Evolutionary conservation across 2,329 filamentous ascomycete genomes (phyloP).

Genomic region (Diaporthe sp.): DNA sequence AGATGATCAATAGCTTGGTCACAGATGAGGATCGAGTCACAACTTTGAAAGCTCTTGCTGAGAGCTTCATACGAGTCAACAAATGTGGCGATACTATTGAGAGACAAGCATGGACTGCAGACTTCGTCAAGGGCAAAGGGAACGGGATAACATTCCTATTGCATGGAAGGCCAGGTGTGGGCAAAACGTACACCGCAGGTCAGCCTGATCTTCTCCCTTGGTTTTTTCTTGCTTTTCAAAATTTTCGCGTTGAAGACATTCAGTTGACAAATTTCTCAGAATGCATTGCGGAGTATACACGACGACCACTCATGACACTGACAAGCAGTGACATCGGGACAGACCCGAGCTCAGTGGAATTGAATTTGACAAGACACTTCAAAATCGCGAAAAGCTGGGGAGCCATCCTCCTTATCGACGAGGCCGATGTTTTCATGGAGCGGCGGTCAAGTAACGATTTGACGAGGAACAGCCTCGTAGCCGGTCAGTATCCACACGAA

Average conservation of each 20-base stretch:
- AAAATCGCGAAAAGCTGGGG: constrained; percentile 43
- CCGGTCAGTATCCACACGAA: constrained; percentile 40
- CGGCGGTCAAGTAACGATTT: constrained; percentile 46
- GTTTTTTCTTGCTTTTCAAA: too few species aligned
- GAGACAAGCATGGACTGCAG: constrained; percentile 13
- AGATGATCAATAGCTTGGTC: too few species aligned
- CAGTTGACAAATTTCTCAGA: constrained; percentile 39
- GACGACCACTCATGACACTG: constrained; percentile 49
- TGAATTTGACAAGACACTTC: constrained; percentile 29
- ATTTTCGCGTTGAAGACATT: too few species aligned
- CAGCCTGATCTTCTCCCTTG: neutral
- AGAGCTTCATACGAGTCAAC: constrained; percentile 46
- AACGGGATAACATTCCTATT: constrained; percentile 21
- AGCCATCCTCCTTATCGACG: constrained; percentile 48
- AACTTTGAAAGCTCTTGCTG: constrained; percentile 47
- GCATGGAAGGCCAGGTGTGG: constrained; percentile 27
- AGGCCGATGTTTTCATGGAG: constrained; percentile 53
- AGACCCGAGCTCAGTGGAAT: neutral
- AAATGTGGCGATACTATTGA: constrained; percentile 40
- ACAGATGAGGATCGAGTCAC: too few species aligned
- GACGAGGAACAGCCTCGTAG: constrained; percentile 49
- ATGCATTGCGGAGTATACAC: constrained; percentile 51
- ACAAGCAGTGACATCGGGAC: constrained; percentile 48
- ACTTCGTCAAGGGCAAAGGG: constrained; percentile 32
- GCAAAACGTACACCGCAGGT: constrained; percentile 47